Base-by-base conservation (phyloP, 305 asterid species). In the Fraxinus greggii region DNA sequence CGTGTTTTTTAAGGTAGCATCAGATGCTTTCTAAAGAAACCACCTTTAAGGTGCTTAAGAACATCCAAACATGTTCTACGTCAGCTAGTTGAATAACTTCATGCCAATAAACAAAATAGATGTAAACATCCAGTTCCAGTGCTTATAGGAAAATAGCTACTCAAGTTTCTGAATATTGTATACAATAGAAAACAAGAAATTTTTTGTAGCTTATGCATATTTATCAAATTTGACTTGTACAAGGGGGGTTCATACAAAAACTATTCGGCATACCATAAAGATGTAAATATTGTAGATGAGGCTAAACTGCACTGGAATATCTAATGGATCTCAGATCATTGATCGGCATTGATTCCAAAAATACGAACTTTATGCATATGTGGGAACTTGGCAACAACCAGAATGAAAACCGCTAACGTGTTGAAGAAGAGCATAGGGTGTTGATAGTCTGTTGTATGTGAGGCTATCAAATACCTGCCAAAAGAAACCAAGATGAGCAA, bases 311-410 rank as follows among this genome's bases (percentile, higher is more conserved):
- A 69, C 9, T 82, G 79, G 5, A 54, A 29, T 40, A 59, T 36
- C 3, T 32, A 5, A 45, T 23, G 77, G 72, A 72, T 67, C 81
- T 36, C 73, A 26, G 77, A 61, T 88, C 81, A 87, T 83, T 87
- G 89, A n/a, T 86, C 92, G 1, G 89, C 92, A 73, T 89, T 88
- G 80, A 89, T 89, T 79, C 92, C 91, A 82, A 89, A 89, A 75
- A 89, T 86, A 77, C 92, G 90, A 29, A 89, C 92, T 86, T 88
- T 89, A 87, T 88, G 92, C 91, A 88, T 88, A 63, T 86, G 77
- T 21, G 92, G 91, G 77, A 89, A 89, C 87, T 89, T 89, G 54
- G 92, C 92, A 26, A 89, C 90, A 63, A 89, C 91, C 77, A 88
- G 86, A 83, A 89, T 31, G 32, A 88, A 89, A 84, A 89, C 92